Base-by-base conservation (phyloP, 1,284 basidiomycete genomes). In the Ganoderma leucocontextum region DNA sequence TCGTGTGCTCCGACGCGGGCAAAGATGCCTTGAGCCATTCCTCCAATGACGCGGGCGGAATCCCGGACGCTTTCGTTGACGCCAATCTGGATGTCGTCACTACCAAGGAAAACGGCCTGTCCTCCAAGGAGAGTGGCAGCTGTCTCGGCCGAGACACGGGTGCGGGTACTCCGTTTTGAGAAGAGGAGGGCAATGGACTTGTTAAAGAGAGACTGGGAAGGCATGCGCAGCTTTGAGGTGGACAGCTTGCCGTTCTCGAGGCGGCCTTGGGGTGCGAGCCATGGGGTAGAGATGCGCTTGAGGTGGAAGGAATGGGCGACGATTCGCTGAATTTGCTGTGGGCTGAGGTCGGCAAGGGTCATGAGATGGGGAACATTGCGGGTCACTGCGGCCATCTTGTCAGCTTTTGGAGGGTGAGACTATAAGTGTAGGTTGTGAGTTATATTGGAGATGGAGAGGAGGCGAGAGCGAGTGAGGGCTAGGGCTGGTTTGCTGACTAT, bases 11-110 rank as follows among this genome's bases (percentile, higher is more conserved):
- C 95, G 1, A 99, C 97, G 60, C 98, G 91, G 25, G 97, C 98
- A 83, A 99, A 98, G 73, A 99, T 95, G 22, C 97, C 98, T 80
- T 99, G 93, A 66, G 92, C 94, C 97, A 99, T 98, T 19, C 95
- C 94, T 22, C 95, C 92, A 70, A 98, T 88, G 17, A 99, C 95
- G 22, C 93, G 87, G 15, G 95, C 93, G 0, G 94, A 91, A 82
- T 99, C 98, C 61, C 93, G 85, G 22, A 91, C 79, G 53, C 84
- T 91, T 86, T 99, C 97, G 80, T 99, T 99, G 41, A 99, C 97
- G 64, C 97, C 97, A 39, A 99, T 85, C 77, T 99, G 97, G 69
- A 99, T 98, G 79, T 99, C 97, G 1, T 93, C 90, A 53, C 84
- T 84, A 2, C 96, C 95, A n/a, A 99, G 84, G 82, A 99, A 99